A percentile compares a stretch with the other conserved stretches of the same genome.
Conservation (phyloP, 768 basidiomycete species). For the Candolleomyces efflorescens region DNA sequence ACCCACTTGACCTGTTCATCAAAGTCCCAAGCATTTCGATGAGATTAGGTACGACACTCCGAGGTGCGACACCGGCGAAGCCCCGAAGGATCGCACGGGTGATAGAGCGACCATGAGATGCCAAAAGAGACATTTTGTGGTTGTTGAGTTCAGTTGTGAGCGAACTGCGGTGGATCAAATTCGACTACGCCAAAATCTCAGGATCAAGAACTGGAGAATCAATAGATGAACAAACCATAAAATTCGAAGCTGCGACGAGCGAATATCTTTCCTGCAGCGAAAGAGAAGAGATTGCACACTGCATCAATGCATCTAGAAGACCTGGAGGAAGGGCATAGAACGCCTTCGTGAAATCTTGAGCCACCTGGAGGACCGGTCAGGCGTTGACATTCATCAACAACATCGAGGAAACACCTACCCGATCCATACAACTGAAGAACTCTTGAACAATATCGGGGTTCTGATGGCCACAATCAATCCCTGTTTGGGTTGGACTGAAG, state of each 20-base stretch:
- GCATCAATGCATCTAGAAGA: conserved; percentile 63
- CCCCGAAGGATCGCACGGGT: conserved; percentile 73
- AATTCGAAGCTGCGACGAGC: conserved; percentile 75
- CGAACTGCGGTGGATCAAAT: conserved; percentile 64
- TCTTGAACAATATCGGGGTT: conserved; percentile 91
- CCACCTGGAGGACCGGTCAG: conserved; percentile 23
- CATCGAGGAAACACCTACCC: conserved; percentile 38
- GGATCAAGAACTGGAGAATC: neutral
- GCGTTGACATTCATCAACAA: conserved; percentile 19
- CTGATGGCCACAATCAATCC: conserved; percentile 30
- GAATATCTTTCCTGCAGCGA: conserved; percentile 82
- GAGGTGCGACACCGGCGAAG: conserved; percentile 80
- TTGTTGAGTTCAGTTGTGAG: conserved; percentile 56
- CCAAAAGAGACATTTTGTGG: conserved; percentile 37
- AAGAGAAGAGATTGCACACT: conserved; percentile 63
- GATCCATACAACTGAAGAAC: conserved; percentile 81
- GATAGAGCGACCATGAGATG: conserved; percentile 58
- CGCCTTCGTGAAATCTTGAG: conserved; percentile 54
- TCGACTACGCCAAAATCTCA: conserved; percentile 35
- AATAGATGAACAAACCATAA: conserved; percentile 54
- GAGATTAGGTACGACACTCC: conserved; percentile 79
- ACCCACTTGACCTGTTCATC: conserved; percentile 41
- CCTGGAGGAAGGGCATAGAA: conserved; percentile 64
- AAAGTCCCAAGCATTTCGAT: conserved; percentile 76
- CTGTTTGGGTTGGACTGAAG: too few species aligned